Conservation (phyloP, 805 yeast genomes). For the Metschnikowia orientalis region DNA sequence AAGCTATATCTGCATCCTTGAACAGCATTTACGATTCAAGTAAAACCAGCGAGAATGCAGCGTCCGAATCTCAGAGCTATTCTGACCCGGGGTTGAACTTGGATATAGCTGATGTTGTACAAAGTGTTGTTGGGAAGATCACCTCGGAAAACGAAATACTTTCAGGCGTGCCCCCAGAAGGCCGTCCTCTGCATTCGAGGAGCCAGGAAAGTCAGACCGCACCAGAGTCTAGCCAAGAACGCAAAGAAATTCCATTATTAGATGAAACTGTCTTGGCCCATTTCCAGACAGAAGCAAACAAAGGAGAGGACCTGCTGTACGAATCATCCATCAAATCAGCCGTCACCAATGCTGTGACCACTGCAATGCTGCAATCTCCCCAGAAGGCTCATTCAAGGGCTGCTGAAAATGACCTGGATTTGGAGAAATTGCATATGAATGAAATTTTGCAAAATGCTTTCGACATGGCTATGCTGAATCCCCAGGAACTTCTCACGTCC, state of each 20-base stretch:
- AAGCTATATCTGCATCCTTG: constrained; percentile 1
- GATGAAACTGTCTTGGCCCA: constrained; percentile 36
- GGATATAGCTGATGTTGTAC: constrained; percentile 24
- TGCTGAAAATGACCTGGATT: constrained; percentile 35
- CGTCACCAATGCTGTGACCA: constrained; percentile 12
- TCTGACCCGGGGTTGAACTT: constrained; percentile 1
- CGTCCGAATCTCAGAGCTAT: too few species aligned
- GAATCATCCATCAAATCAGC: constrained; percentile 13
- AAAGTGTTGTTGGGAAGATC: constrained; percentile 24
- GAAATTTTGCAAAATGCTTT: constrained; percentile 74
- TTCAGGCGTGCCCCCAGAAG: constrained; percentile 19
- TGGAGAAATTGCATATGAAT: constrained; percentile 56
- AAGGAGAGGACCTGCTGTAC: constrained; percentile 17
- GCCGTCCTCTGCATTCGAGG: background rate
- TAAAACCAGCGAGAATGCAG: constrained; percentile 13
- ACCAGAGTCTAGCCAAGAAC: too few species aligned
- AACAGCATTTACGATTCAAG: constrained; percentile 1
- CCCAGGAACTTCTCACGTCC: constrained; percentile 40
- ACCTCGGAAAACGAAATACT: background rate
- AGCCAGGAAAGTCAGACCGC: constrained; percentile 6
- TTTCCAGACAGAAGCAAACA: constrained; percentile 32
- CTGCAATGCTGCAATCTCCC: constrained; percentile 4
- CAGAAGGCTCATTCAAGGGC: constrained; percentile 1
- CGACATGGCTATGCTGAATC: constrained; percentile 69
- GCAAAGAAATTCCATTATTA: constrained; percentile 28